Evolutionary conservation across 352 stramenopile species (phyloP).

Genomic region (Saprolegnia diclina): DNA sequence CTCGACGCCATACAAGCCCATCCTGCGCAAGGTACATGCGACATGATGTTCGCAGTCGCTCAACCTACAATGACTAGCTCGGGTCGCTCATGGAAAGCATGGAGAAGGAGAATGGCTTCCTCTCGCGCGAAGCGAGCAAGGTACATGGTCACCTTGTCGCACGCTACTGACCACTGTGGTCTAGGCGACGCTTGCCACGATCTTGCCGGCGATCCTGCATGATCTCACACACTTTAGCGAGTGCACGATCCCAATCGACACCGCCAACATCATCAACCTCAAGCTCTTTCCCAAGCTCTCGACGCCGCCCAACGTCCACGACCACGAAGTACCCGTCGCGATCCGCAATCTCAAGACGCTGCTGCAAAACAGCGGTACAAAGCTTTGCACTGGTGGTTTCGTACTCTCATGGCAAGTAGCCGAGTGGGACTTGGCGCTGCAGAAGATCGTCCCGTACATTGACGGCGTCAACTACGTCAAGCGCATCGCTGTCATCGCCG

Average conservation of each 20-base stretch:
- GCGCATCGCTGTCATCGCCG: constrained; percentile 81
- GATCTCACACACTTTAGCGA: constrained; percentile 70
- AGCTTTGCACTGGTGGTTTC: too few relatives aligned
- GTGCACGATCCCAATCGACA: constrained; percentile 76
- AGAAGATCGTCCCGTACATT: constrained; percentile 88
- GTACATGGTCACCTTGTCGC: constrained; percentile 30
- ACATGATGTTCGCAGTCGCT: not conserved
- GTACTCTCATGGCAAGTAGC: constrained; percentile 31
- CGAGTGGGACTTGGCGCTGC: constrained; percentile 82
- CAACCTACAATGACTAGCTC: constrained; percentile 28
- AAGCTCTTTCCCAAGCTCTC: constrained; percentile 78
- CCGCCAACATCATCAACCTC: constrained; percentile 81
- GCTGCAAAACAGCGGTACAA: constrained; percentile 70
- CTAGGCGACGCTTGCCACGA: constrained; percentile 54
- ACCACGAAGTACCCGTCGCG: constrained; percentile 82
- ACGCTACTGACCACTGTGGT: not conserved
- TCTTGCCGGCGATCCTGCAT: constrained; percentile 63
- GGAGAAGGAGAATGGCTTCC: constrained; percentile 82
- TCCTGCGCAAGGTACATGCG: constrained; percentile 63
- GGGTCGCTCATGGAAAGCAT: constrained; percentile 80
- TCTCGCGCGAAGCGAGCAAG: constrained; percentile 34
- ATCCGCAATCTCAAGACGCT: constrained; percentile 64
- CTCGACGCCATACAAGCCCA: constrained; percentile 68
- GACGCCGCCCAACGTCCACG: constrained; percentile 58
- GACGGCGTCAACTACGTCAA: constrained; percentile 88